A percentile compares a stretch with the other conserved stretches of the same genome.
Conservation (phyloP, 2,329 filamentous ascomycete species). For the Onygena corvina region DNA sequence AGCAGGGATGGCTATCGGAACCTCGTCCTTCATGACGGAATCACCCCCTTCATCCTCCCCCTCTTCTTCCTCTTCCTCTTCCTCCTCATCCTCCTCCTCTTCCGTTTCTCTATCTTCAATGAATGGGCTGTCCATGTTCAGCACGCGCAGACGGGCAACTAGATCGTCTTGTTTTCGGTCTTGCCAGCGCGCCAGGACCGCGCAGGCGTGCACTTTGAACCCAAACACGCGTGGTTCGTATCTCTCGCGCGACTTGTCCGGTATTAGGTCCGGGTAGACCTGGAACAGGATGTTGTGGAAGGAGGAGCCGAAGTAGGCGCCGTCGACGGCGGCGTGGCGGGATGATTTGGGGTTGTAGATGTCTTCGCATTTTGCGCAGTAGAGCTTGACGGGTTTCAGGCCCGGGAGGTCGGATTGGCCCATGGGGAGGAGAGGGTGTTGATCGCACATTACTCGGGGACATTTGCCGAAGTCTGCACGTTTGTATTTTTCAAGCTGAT, state of each 20-base stretch:
- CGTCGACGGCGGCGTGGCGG: constrained; percentile 87
- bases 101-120: constrained; percentile 50
- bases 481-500: constrained; percentile 94
- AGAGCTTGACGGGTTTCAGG: constrained; percentile 85
- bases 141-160: constrained; percentile 60
- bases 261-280: constrained; percentile 83
- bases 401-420: constrained; percentile 83
- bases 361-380: constrained; percentile 94
- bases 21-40: constrained; percentile 5
- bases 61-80: constrained; percentile 13
- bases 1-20: background rate
- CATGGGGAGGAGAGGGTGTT: constrained; percentile 86
- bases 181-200: constrained; percentile 85
- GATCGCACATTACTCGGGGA: constrained; percentile 87
- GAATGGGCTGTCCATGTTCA: constrained; percentile 63
- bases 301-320: constrained; percentile 93
- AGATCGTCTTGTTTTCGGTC: constrained; percentile 67
- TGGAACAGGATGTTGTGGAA: constrained; percentile 99
- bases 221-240: constrained; percentile 88
- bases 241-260: constrained; percentile 69
- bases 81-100: constrained; percentile 13
- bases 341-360: constrained; percentile 98
- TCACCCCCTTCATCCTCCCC: constrained; percentile 7
- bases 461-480: constrained; percentile 97
- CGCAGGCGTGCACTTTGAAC: constrained; percentile 86